phyloP scores from a whole-genome alignment of 345 rosid genomes.

The Pseudoturritis turrita region DNA sequence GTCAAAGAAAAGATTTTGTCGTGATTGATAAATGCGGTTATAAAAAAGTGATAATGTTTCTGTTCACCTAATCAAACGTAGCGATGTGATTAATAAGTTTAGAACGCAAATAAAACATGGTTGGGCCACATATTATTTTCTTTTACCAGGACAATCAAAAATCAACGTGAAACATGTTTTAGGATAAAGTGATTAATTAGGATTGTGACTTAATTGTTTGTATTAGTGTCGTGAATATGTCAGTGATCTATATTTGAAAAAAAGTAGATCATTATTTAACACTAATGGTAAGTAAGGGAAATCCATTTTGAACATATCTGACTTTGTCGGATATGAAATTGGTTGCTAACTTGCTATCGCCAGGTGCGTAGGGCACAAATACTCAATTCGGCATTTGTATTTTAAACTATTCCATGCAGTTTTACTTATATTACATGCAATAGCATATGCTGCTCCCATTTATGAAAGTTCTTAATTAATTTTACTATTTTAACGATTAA shows the following conservation, averaged over 20 bases:
- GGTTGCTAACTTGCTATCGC: constrained; percentile 7
- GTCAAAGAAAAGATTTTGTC: background rate
- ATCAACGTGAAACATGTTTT: too few relatives aligned
- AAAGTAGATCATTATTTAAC: too few relatives aligned
- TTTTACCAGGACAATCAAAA: too few relatives aligned
- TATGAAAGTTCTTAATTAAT: background rate
- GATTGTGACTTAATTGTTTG: too few relatives aligned
- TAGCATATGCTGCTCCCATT: constrained; percentile 17
- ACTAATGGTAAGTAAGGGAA: background rate
- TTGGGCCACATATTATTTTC: too few relatives aligned
- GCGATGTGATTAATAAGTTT: background rate
- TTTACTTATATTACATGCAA: background rate
- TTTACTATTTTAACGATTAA: background rate
- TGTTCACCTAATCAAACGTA: background rate
- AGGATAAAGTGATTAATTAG: too few relatives aligned
- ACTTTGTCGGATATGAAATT: constrained; percentile 12
- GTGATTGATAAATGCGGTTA: background rate
- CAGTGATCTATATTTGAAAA: too few relatives aligned
- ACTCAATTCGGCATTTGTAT: background rate
- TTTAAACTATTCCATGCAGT: background rate
- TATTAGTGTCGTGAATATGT: too few relatives aligned
- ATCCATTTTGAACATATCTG: background rate
- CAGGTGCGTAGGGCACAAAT: constrained; percentile 18
- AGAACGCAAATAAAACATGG: background rate
- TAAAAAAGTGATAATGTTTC: background rate